Base-by-base conservation (phyloP, 2,329 filamentous ascomycete species). In the Alternaria burnsii region DNA sequence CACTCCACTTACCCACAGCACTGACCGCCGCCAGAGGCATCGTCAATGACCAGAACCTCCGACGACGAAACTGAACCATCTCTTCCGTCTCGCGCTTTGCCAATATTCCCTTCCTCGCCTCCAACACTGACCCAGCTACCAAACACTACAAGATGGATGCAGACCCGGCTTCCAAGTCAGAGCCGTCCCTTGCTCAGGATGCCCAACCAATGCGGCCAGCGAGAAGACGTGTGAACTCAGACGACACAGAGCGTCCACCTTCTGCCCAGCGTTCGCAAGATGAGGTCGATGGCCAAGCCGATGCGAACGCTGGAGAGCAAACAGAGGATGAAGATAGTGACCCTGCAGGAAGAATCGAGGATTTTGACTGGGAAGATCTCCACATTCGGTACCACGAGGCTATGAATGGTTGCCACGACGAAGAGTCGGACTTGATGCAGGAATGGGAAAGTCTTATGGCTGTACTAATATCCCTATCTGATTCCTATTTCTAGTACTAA, bases 321-420 rank as follows among this genome's bases (percentile, higher is more conserved):
- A 46, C 46, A 14, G 64, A 67, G n/a, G 58, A 70, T 1, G 67
- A 71, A 5, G 68, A 73, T 10, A 32, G 54, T 16, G 72, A 76
- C 24, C 74, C 76, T 9, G 72, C 71, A 6, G 62, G 71, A 9
- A 55, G 59, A 28, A 71, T 92, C 61, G 78, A 81, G 46, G 55
- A 80, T 72, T 93, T 91, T 71, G 87, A 94, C 78, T 97, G 93
- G 93, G 82, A 89, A 3, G 85, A 89, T n/a, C 89, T 97, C 32
- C 85, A 93, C 76, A 74, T 81, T 1, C 86, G 87, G 42, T 97
- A 93, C 69, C 84, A 89, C 60, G 80, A 85, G 53, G 88, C 87
- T 18, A 86, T 97, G 69, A 79, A 82, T 14, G 83, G 88, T 41
- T 86, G 89, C 34, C 85, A 88, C 52, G 81, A 82, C 2, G 80